These are phyloP conservation scores for Fusarium sp. DNA, from an alignment of 2,329 filamentous ascomycete species.

Conservation along the genomic window DNA sequence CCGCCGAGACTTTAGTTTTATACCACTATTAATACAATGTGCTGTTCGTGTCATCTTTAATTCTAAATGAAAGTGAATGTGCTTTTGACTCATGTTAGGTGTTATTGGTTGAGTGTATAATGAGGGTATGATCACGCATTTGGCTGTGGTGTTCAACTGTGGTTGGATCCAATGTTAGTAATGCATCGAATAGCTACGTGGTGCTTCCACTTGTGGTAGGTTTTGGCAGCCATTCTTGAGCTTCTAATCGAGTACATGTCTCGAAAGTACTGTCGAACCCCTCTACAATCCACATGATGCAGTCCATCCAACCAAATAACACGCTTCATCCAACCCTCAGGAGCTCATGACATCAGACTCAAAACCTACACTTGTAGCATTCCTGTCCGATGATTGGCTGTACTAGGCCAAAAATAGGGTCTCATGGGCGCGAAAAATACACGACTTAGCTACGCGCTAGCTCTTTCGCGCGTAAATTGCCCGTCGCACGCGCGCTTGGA, in stretches of 20 bases:
- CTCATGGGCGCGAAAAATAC: constrained; percentile 38
- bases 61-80: neutral
- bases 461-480: constrained; percentile 47
- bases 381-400: constrained; percentile 38
- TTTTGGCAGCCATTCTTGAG: constrained; percentile 4
- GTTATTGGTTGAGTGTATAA: neutral
- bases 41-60: constrained; percentile 18
- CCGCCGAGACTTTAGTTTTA: constrained; percentile 42
- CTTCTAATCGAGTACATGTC: constrained; percentile 18
- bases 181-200: neutral
- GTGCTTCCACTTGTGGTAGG: neutral
- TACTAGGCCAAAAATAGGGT: constrained; percentile 20
- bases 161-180: neutral
- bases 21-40: constrained; percentile 38
- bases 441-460: constrained; percentile 33
- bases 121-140: neutral
- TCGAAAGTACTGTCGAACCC: constrained; percentile 22
- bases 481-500: constrained; percentile 38
- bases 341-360: constrained; percentile 38
- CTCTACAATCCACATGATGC: constrained; percentile 15
- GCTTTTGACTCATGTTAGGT: neutral
- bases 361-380: neutral
- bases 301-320: constrained; percentile 40
- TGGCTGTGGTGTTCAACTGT: neutral
- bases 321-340: constrained; percentile 27